A percentile compares a stretch with the other conserved stretches of the same genome.
Conservation (phyloP, 164 flowering plant genomes). For the Annona cherimola region DNA sequence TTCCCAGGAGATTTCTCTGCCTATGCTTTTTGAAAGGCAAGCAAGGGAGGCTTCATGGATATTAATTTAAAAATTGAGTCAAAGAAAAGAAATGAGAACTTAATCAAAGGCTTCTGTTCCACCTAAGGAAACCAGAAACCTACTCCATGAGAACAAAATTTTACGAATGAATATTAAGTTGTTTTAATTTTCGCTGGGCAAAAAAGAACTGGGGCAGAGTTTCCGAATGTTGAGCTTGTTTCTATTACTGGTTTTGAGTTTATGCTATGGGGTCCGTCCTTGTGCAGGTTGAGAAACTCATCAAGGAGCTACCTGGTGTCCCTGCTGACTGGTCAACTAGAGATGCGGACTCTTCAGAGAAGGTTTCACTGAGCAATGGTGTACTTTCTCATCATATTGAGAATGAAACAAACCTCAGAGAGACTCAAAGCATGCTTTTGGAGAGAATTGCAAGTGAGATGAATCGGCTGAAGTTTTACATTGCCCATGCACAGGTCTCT, state of each 20-base stretch:
- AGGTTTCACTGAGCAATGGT: constrained; percentile 42
- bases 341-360: constrained; percentile 36
- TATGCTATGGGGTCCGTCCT: not conserved
- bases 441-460: constrained; percentile 99
- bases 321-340: constrained; percentile 64
- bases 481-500: constrained; percentile 84
- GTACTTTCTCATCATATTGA: constrained; percentile 45
- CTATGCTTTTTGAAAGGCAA: too few species aligned
- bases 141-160: too few species aligned
- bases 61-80: too few species aligned
- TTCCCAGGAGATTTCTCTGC: too few species aligned
- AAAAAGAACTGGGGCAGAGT: too few species aligned
- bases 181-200: too few species aligned
- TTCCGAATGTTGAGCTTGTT: not conserved
- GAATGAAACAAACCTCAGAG: constrained; percentile 70
- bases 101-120: too few species aligned
- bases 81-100: too few species aligned
- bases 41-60: too few species aligned
- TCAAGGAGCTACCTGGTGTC: constrained; percentile 31
- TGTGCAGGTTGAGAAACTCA: constrained; percentile 38
- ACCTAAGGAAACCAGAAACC: too few species aligned
- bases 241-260: not conserved
- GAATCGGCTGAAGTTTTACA: constrained; percentile 91
- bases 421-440: constrained; percentile 94
- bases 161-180: too few species aligned